Evolutionary conservation across 805 yeast species (phyloP), one percentile per base, ranked within the genome.

Genomic region (Zygosaccharomyces rouxii): DNA sequence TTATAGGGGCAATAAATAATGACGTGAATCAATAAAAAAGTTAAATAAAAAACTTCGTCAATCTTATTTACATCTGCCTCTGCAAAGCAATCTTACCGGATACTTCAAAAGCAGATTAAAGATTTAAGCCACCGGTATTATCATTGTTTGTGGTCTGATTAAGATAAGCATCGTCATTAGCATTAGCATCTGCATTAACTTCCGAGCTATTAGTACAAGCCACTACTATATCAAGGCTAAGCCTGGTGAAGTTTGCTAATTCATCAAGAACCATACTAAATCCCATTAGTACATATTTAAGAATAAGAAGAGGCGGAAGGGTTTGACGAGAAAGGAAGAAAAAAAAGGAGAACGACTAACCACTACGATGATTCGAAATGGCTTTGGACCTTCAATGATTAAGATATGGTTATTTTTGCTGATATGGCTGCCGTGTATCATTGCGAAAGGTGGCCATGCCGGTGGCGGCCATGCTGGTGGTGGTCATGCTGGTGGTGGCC

Each of bases 391-490:
- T 33, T 14, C 31, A 29, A 29, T 39, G 31, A 23, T 26, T 14
- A 39, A 16, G 10, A 10, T 41, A 19, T 41, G 44, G 25, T 29
- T 41, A 13, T 21, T 41, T 21, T n/a, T 41, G 26, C 18, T 29
- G 28, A 23, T 30, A 14, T 41, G 44, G 35, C 44, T 41, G 7
- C 44, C 44, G 25, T 16, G 25, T 29, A 23, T 29, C 13, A n/a
- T 23, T 18, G 26, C 23, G 23, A 25, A 19, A 39, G 42, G 30
- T 13, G 21, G 31, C 5, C 13, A 26, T 23, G 22, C 30, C 7
- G 42, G 30, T 11, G 19, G 11, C 13, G 30, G 19, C 5, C 13
- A 22, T 23, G 22, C 30, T n/a, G 42, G 30, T 11, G 19, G 11
- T n/a, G 30, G 19, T 4, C 13, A 22, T 23, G 22, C 30, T n/a